Evolutionary conservation across 495 filamentous ascomycete genomes (phyloP), one percentile per base, ranked within the genome.

Genomic region (Daldinia bambusicola): DNA sequence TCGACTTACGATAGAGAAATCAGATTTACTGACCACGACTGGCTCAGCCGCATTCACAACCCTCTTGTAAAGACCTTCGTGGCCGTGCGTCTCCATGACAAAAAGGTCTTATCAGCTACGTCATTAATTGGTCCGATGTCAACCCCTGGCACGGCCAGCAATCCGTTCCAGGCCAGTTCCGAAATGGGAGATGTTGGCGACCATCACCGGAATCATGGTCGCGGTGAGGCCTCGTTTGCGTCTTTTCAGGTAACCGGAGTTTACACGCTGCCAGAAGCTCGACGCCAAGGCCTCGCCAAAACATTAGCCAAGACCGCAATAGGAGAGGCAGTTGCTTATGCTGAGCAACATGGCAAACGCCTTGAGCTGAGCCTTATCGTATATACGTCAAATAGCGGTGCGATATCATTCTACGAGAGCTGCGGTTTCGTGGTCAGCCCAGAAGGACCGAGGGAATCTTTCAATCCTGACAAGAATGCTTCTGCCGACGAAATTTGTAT

Each of bases 1-100:
- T 84, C 85, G 6, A 84, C 77, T 0, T 85, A 84, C 63, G 81
- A 79, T 30, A 70, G 76, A 30, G 84, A 87, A 68, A 72, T 73
- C 63, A 76, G 76, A 18, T 83, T 83, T 68, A 66, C 70, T 10
- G 72, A 82, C 13, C 78, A 81, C 14, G 70, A 71, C 57, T 87
- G 85, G 79, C 70, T 77, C 31, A 71, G 71, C 16, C 82, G 83
- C 43, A 72, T 88, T 34, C 68, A 66, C 63, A 86, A 84, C 69
- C 84, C 83, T 30, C 59, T 77, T 4, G 80, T 78, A 32, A 81
- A 73, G 55, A 80, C 80, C 6, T 82, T 85, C 61, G 68, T 85
- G 51, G 75, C 84, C 34, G 64, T 83, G 13, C n/a, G 58, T 14
- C 26, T 67, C 52, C 34, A 63, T 36, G 53, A 71, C 13, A 51